A percentile compares a stretch with the other conserved stretches of the same genome.
Evolutionary conservation across 208 protist genomes (phyloP).

Genomic region (Wallacemonas collosoma): DNA sequence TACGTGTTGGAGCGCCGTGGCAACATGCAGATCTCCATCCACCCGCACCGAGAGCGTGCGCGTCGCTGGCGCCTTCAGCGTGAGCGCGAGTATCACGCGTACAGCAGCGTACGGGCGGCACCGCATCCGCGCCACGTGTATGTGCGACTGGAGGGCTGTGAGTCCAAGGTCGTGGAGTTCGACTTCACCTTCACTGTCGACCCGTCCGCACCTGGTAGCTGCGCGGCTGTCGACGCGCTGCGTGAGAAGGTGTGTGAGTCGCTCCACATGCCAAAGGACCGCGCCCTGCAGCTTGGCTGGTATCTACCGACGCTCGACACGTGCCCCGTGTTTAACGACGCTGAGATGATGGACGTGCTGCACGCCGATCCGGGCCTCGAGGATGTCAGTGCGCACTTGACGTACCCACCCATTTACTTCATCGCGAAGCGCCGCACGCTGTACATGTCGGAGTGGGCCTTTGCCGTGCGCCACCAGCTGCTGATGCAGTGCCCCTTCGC

Average conservation of each 20-base stretch:
- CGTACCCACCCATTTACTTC: constrained; percentile 90
- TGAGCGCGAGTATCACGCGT: constrained; percentile 76
- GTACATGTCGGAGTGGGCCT: constrained; percentile 89
- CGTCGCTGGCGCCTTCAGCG: constrained; percentile 71
- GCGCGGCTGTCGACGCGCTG: constrained; percentile 44
- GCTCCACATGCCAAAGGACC: constrained; percentile 64
- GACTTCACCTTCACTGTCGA: constrained; percentile 69
- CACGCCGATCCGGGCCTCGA: constrained; percentile 84
- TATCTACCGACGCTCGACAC: constrained; percentile 88
- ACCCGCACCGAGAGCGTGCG: constrained; percentile 62
- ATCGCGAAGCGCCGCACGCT: constrained; percentile 79
- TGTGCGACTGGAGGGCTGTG: constrained; percentile 83
- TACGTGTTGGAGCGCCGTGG: constrained; percentile 85
- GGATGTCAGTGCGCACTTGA: constrained; percentile 56
- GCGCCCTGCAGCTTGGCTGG: constrained; percentile 81
- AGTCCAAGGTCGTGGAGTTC: constrained; percentile 84
- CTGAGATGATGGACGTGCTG: constrained; percentile 75
- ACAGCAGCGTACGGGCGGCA: constrained; percentile 43
- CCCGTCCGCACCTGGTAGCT: constrained; percentile 17
- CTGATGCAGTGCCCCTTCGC: constrained; percentile 88
- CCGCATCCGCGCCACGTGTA: constrained; percentile 85
- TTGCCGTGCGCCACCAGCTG: constrained; percentile 89
- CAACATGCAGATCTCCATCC: constrained; percentile 46
- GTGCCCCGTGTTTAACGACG: constrained; percentile 68
- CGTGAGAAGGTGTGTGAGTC: constrained; percentile 36